Evolutionary conservation across 2,329 filamentous ascomycete genomes (phyloP), one percentile per base, ranked within the genome.

Genomic region (Monilinia fructigena): DNA sequence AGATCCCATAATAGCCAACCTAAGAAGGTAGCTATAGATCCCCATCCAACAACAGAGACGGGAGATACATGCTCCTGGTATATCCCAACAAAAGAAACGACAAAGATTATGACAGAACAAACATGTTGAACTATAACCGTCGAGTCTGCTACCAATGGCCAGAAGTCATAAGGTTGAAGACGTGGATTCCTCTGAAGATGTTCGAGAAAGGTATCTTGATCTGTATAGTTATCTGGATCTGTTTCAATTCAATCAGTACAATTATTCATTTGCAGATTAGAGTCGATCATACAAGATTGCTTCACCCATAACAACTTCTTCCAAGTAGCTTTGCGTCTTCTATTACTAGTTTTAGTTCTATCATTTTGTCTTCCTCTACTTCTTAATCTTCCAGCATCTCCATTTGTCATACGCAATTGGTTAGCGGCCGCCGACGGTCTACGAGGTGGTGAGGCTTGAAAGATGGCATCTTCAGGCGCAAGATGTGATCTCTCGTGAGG

Each of bases 141-240:
- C 18, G 92, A 94, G 77, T 98, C 94, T 66, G 92, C 91, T 61
- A 98, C 93, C 45, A 99, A 83, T 11, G 93, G 92, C 94, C 95
- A 99, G 79, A 99, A 99, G 75, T 98, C 93, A 78, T 99, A 99
- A 0, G 94, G 94, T 71, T 95, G 90, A 63, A 98, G 85, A 52
- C 93, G 89, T 5, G 94, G 94, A 77, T 99, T 99, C 58, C 93
- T 87, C 78, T 99, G 94, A 23, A 99, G 86, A 74, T 96, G 93
- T 76, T 97, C 94, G 71, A 99, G 88, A 74, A 99, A 99, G 1
- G 95, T 98, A 68, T 92, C 91, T 76, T 95, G 93, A 76, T 99
- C 95, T 52, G 95, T 98, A 77, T 98, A 98, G 78, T 99, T 99
- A 78, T 99, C 95, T n/a, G 95, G 93, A 76, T 96, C 92, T 93